phyloP scores from a whole-genome alignment of 352 stramenopile species.

The Pythium brassicae region DNA sequence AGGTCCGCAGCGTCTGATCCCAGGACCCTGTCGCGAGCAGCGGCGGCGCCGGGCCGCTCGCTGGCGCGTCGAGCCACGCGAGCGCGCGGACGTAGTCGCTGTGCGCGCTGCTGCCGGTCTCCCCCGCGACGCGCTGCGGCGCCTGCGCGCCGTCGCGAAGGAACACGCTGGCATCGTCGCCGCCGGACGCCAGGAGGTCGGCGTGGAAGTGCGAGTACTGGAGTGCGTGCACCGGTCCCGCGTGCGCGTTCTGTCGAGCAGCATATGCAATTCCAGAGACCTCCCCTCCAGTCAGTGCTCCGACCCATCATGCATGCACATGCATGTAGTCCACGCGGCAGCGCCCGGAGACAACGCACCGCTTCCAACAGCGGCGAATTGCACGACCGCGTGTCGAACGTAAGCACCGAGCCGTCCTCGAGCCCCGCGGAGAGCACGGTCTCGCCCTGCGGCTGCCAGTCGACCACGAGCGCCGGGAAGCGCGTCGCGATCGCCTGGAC shows the following conservation, averaged over 20 bases:
- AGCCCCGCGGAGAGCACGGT: conserved; percentile 57
- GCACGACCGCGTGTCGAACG: conserved; percentile 60
- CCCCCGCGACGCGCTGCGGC: conserved; percentile 7
- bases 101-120: conserved; percentile 18
- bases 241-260: conserved; percentile 23
- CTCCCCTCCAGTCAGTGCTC: background rate
- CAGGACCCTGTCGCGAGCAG: conserved; percentile 51
- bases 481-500: conserved; percentile 34
- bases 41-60: conserved; percentile 6
- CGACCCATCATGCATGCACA: too few species aligned
- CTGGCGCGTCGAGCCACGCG: conserved; percentile 42
- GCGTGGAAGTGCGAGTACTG: conserved; percentile 61
- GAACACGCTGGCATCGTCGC: conserved; percentile 56
- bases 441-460: conserved; percentile 65
- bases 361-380: conserved; percentile 34
- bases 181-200: conserved; percentile 55
- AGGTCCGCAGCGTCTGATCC: conserved; percentile 57
- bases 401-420: conserved; percentile 58
- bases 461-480: conserved; percentile 44
- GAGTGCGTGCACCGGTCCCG: conserved; percentile 48
- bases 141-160: conserved; percentile 33
- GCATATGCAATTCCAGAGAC: background rate
- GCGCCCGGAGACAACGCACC: too few species aligned
- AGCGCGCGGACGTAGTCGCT: conserved; percentile 71
- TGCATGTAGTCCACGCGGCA: too few species aligned